Evolutionary conservation across 2,329 filamentous ascomycete genomes (phyloP), one percentile per base, ranked within the genome.

Genomic region (Leptographium wingfieldii): DNA sequence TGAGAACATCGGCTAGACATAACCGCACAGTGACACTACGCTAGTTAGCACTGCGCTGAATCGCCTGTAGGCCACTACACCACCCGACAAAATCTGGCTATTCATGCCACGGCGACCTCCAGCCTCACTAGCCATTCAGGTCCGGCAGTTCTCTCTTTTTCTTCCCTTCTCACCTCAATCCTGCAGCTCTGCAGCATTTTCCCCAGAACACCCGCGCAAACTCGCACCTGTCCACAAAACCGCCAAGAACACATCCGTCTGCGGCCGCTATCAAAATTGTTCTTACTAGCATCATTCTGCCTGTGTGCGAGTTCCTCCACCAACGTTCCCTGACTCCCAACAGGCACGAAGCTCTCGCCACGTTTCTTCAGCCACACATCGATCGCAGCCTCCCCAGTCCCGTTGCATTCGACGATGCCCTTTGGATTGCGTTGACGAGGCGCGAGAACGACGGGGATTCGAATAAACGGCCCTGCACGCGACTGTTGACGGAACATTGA

Each of bases 331-430:
- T n/a, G 11, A 29, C 29, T 56, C 16, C 53, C 52, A 54, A 43
- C 51, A 9, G 57, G 49, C 51, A 29, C 27, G n/a, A 53, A 65
- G 63, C 63, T 65, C 55, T 65, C 63, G 63, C 63, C 63, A 65
- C 63, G 61, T 63, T 65, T 70, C 67, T 68, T 65, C 69, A 71
- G 69, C 69, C 69, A 71, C 69, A 71, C 68, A 65, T 65, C 64
- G 48, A 59, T 54, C 56, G 49, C 59, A 56, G 53, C 59, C 54
- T 57, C 46, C 35, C 60, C 63, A 60, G 61, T 64, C 22, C 40
- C 58, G 57, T 40, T 57, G 56, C 63, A 60, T 60, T 58, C 54
- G 62, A 67, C 62, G 65, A 69, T 68, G 67, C n/a, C 40, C 56
- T 49, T 46, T 38, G 43, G 35, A 27, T 31, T 22, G 27, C 52